phyloP scores from a whole-genome alignment of 2,329 filamentous ascomycete species.

The Aureobasidium vineae region DNA sequence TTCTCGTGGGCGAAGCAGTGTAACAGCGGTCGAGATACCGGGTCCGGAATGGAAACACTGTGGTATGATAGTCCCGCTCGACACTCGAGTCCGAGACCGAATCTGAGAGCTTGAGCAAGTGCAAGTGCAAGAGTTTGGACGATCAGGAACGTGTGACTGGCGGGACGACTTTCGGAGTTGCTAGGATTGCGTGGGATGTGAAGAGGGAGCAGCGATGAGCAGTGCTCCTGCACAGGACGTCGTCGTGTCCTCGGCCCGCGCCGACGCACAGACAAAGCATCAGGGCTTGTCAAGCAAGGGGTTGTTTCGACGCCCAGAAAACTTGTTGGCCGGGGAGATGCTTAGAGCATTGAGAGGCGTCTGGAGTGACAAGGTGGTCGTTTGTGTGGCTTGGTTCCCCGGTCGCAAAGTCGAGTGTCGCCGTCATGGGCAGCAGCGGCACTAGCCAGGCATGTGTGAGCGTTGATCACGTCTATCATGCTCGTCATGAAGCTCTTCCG shows the following conservation, averaged over 20 bases:
- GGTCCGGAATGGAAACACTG: not conserved
- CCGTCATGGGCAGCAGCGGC: constrained; percentile 17
- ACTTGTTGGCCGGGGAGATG: constrained; percentile 2
- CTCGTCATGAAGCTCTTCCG: constrained; percentile 19
- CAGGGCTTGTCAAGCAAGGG: not conserved
- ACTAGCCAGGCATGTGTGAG: constrained; percentile 12
- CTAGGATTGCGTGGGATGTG: not conserved
- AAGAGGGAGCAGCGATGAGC: not conserved
- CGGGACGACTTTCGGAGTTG: constrained; percentile 18
- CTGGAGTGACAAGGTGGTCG: constrained; percentile 5
- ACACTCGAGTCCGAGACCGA: constrained; percentile 8
- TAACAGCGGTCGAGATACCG: not conserved
- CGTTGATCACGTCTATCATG: constrained; percentile 17
- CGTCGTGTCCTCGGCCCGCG: constrained; percentile 19
- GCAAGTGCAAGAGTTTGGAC: not conserved
- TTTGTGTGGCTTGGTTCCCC: constrained; percentile 15
- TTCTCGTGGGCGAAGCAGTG: constrained; percentile 19
- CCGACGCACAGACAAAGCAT: constrained; percentile 9
- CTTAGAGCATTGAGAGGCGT: not conserved
- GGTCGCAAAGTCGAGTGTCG: constrained; percentile 10
- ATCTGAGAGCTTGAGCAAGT: not conserved
- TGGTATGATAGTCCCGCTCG: not conserved
- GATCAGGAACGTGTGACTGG: constrained; percentile 22
- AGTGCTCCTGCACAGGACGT: not conserved
- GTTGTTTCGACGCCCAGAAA: not conserved